Evolutionary conservation across 2,329 filamentous ascomycete species (phyloP), one percentile per base, ranked within the genome.

Genomic region (Curvularia lunata): DNA sequence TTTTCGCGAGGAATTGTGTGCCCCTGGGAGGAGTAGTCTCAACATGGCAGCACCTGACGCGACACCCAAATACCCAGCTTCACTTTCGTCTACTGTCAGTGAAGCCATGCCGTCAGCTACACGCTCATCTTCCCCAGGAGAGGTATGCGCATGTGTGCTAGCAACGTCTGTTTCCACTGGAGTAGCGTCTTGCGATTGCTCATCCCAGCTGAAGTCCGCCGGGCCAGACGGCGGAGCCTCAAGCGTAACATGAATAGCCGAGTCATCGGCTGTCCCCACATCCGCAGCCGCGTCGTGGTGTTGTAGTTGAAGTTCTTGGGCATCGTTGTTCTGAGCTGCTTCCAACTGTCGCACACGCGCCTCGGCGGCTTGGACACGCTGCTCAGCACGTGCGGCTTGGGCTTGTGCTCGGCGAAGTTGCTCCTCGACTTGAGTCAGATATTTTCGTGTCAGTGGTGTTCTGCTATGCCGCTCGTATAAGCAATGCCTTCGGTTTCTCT

Each of bases 381-480:
- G 51, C 30, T 58, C 52, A 3, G 56, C 52, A 32, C 53, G 56
- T n/a, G 53, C 52, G 16, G 48, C 46, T 34, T 59, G 59, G 18
- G 55, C 18, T 19, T 62, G 56, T 32, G 41, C 47, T 21, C 56
- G 48, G 18, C 56, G 56, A 18, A 62, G 56, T 19, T 56, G 48
- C 46, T 59, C 49, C 42, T 59, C 56, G 28, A 62, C 42, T 21
- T 59, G 52, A 23, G 56, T 62, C 40, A 62, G 47, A 38, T 54
- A 49, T 37, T 78, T 82, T 42, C 81, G 73, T 5, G 81, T 83
- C 58, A 83, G 69, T 5, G 81, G 81, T 12, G 81, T 83, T 43
- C 78, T 75, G n/a, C 75, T 74, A 49, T 81, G 77, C 60, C 79
- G 81, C 62, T 83, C 81, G 54, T 83, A 83, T 6, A 82, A 69